These are phyloP conservation scores for Solanum sejunctum DNA, from an alignment of 257 asterid species.

Conservation along the genomic window DNA sequence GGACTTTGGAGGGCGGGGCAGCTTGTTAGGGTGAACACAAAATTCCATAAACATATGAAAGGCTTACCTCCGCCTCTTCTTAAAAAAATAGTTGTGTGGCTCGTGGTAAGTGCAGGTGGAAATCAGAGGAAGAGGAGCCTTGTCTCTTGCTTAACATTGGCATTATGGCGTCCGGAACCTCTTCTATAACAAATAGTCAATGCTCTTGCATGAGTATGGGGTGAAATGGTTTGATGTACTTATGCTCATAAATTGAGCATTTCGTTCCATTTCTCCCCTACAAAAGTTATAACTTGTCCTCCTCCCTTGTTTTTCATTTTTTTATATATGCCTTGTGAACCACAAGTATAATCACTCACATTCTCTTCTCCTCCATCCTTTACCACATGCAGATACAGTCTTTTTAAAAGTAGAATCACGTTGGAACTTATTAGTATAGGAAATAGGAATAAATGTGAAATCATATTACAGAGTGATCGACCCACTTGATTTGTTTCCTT, in stretches of 20 bases:
- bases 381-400: not conserved
- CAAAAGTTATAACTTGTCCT: not conserved
- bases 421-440: not conserved
- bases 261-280: constrained; percentile 3
- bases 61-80: not conserved
- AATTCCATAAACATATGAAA: not conserved
- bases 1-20: not conserved
- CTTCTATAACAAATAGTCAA: constrained; percentile 4
- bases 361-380: not conserved
- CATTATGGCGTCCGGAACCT: constrained; percentile 12
- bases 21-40: not conserved
- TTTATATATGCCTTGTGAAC: not conserved
- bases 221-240: constrained; percentile 1
- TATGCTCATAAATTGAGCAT: not conserved
- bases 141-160: constrained; percentile 9
- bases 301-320: not conserved
- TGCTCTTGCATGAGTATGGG: constrained; percentile 2
- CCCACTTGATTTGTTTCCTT: not conserved
- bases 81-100: not conserved
- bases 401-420: not conserved
- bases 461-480: not conserved
- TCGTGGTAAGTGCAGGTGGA: not conserved
- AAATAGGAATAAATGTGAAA: not conserved
- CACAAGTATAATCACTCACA: not conserved
- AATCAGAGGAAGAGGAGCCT: constrained; percentile 8